Conservation (phyloP, 2,329 filamentous ascomycete genomes). For the Penicillium sp. region DNA sequence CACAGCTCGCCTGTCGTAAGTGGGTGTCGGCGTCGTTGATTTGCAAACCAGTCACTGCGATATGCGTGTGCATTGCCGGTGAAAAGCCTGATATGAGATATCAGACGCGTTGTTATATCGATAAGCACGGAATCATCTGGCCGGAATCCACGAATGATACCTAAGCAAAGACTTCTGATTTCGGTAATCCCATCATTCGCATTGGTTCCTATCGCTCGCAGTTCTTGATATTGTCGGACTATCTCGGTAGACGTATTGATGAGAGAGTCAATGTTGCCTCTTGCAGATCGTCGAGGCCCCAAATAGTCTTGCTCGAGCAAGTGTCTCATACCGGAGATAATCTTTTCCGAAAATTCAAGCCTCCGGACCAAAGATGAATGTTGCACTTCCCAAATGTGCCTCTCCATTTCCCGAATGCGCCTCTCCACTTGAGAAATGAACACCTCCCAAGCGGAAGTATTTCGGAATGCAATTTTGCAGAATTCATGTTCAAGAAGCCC, state of each 20-base stretch:
- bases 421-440: too few species aligned
- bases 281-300: slow-evolving; percentile 17
- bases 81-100: too few species aligned
- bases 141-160: too few species aligned
- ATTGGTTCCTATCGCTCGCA: slow-evolving; percentile 4
- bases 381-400: neutral
- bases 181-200: neutral
- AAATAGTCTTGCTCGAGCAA: slow-evolving; percentile 15
- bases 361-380: neutral
- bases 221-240: slow-evolving; percentile 5
- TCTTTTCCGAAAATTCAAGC: neutral
- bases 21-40: too few species aligned
- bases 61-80: neutral
- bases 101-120: too few species aligned
- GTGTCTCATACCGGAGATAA: neutral
- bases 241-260: slow-evolving; percentile 4
- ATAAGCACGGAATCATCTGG: too few species aligned
- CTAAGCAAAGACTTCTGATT: too few species aligned
- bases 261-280: slow-evolving; percentile 20
- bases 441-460: too few species aligned
- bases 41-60: slow-evolving; percentile 2
- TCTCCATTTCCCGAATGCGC: too few species aligned
- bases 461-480: slow-evolving; percentile 11
- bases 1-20: too few species aligned
- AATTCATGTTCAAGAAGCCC: slow-evolving; percentile 9